phyloP scores from a whole-genome alignment of 257 asterid species.

The Gentiana macrophylla region DNA sequence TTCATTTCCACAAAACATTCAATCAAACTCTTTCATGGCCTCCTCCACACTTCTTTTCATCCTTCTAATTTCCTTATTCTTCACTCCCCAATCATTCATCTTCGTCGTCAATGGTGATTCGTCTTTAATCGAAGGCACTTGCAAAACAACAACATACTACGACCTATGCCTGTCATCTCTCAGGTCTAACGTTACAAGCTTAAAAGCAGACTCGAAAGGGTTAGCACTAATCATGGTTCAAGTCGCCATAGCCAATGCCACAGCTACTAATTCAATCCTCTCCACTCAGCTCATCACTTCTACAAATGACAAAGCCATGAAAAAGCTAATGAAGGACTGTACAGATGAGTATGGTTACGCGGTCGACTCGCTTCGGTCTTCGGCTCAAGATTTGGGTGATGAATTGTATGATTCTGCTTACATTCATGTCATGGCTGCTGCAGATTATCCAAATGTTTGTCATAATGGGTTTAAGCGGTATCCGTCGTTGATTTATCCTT shows the following conservation, averaged over 20 bases:
- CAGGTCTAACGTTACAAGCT: constrained; percentile 42
- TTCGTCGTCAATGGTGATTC: constrained; percentile 15
- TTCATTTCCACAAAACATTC: no score
- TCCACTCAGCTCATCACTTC: constrained; percentile 21
- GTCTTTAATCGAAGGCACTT: constrained; percentile 51
- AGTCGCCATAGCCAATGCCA: constrained; percentile 54
- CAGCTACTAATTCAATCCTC: constrained; percentile 51
- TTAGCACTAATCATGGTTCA: constrained; percentile 52
- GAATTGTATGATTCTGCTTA: constrained; percentile 76
- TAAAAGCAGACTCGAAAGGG: constrained; percentile 50
- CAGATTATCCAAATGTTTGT: constrained; percentile 72
- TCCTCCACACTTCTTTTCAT: not conserved
- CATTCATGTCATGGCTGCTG: constrained; percentile 79
- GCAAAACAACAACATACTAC: constrained; percentile 62
- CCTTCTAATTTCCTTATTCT: constrained; percentile 14
- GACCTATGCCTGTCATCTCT: constrained; percentile 69
- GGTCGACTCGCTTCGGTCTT: constrained; percentile 39
- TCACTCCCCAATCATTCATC: constrained; percentile 13
- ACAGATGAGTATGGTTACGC: constrained; percentile 58
- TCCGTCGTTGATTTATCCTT: constrained; percentile 44
- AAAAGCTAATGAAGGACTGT: constrained; percentile 49
- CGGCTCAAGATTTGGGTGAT: constrained; percentile 39
- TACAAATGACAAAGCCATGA: constrained; percentile 27
- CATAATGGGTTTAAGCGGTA: constrained; percentile 41
- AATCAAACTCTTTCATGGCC: no score